Base-by-base conservation (phyloP, 345 rosid species). In the Populus pruinosa region DNA sequence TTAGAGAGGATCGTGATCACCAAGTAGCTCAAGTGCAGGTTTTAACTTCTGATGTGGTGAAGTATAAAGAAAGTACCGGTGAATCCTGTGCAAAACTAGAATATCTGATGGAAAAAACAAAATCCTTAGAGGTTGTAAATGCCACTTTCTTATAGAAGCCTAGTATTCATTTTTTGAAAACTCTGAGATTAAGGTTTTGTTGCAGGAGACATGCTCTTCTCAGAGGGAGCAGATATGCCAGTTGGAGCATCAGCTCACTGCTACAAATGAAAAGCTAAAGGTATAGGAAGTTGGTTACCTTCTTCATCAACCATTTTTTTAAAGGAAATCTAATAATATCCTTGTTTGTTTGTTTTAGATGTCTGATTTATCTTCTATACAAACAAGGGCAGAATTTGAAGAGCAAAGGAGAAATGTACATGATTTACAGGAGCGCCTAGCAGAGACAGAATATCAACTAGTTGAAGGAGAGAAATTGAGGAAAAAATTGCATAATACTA, bases 401-500 rank as follows among this genome's bases (percentile, higher is more conserved):
- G 90, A 90, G 64, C 87, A 93, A 72, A 85, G 79, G 72, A 82
- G 70, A 76, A 61, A 31, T 11, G 43, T 86, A 49, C 5, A 35
- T 61, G 92, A 88, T 41, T 79, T 92, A 59, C 89, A 88, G 78
- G 85, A 87, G 56, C 90, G 89, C 69, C 85, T 93, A 70, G 86
- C 82, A 38, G 96, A 92, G 29, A 76, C 86, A 7, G 98, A 93
- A 76, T 83, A 70, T 36, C 85, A 89, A 84, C 80, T 93, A 70
- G 64, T 78, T 71, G 97, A 96, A 76, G 99, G 96, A 72, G 99
- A 96, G 73, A 83, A 80, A 31, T 69, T 96, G 65, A 82, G 98
- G 72, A 96, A 93, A 80, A 96, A 86, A 79, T 78, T 96, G 71
- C 99, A 96, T 16, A 96, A 96, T 72, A 96, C 97, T 61, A 96